A percentile compares a stretch with the other conserved stretches of the same genome.
phyloP scores from a whole-genome alignment of 2,329 filamentous ascomycete species.

The Aureobasidium sp. region DNA sequence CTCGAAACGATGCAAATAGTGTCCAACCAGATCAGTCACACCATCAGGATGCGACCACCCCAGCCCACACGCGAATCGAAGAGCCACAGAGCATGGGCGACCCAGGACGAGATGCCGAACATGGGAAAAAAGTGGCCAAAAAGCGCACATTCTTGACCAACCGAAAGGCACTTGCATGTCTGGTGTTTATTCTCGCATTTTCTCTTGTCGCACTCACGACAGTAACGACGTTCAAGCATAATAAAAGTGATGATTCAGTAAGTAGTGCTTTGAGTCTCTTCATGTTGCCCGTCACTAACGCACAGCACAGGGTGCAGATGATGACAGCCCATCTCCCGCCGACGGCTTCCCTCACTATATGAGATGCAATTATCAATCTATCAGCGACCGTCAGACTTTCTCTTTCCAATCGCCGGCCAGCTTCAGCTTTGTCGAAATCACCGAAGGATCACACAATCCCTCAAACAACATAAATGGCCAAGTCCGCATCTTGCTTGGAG shows the following conservation, averaged over 20 bases:
- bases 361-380: not conserved
- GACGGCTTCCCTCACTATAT: not conserved
- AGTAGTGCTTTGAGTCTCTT: not conserved
- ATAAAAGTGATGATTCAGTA: not conserved
- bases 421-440: slow-evolving; percentile 21
- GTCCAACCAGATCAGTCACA: not conserved
- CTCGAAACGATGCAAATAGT: not conserved
- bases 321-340: not conserved
- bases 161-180: not conserved
- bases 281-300: not conserved
- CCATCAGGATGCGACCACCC: not conserved
- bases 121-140: not conserved
- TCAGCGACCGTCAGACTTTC: not conserved
- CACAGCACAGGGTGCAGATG: not conserved
- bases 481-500: slow-evolving; percentile 32
- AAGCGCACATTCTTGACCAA: not conserved
- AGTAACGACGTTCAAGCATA: not conserved
- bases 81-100: slow-evolving; percentile 9
- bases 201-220: not conserved
- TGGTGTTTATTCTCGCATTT: not conserved
- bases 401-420: not conserved
- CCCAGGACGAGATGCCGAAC: not conserved
- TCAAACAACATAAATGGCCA: slow-evolving; percentile 30
- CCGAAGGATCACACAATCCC: slow-evolving; percentile 20
- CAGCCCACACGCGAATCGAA: not conserved